Conservation (phyloP, 2,329 filamentous ascomycete species). For the Pseudogymnoascus sp. region DNA sequence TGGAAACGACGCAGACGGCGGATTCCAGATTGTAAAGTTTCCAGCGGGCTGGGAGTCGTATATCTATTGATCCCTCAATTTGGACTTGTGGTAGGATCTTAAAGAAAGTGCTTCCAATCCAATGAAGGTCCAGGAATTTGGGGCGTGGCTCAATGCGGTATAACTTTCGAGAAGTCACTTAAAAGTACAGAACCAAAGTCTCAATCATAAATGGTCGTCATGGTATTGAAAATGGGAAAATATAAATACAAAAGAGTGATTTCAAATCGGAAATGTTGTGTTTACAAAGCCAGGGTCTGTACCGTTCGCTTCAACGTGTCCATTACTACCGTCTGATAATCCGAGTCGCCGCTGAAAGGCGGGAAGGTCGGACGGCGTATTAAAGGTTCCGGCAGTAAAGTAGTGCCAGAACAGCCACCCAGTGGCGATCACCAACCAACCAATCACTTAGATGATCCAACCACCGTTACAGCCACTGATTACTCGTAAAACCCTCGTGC, state of each 20-base stretch:
- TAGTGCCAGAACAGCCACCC: not conserved
- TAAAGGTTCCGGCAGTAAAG: not conserved
- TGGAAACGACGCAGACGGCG: not conserved
- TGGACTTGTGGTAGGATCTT: not conserved
- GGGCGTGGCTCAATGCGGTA: not conserved
- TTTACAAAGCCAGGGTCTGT: slow-evolving; percentile 5
- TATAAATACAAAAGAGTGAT: slow-evolving; percentile 9
- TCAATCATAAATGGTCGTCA: not conserved
- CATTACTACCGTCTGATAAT: slow-evolving; percentile 3
- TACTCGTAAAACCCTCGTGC: not conserved
- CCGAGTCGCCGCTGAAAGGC: not conserved
- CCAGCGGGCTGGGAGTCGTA: not conserved
- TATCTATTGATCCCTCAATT: not conserved
- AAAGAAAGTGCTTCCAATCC: not conserved
- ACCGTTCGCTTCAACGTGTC: slow-evolving; percentile 8
- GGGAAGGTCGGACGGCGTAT: not conserved
- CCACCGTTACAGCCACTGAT: too few species aligned
- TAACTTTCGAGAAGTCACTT: slow-evolving; percentile 5
- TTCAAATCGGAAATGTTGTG: slow-evolving; percentile 8
- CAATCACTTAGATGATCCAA: not conserved
- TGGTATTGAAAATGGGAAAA: not conserved
- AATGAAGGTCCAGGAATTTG: not conserved
- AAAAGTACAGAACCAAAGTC: not conserved
- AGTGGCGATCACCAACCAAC: not conserved
- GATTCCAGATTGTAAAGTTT: not conserved